phyloP scores from a whole-genome alignment of 176 grass and related monocot genomes.

The Triticum urartu region DNA sequence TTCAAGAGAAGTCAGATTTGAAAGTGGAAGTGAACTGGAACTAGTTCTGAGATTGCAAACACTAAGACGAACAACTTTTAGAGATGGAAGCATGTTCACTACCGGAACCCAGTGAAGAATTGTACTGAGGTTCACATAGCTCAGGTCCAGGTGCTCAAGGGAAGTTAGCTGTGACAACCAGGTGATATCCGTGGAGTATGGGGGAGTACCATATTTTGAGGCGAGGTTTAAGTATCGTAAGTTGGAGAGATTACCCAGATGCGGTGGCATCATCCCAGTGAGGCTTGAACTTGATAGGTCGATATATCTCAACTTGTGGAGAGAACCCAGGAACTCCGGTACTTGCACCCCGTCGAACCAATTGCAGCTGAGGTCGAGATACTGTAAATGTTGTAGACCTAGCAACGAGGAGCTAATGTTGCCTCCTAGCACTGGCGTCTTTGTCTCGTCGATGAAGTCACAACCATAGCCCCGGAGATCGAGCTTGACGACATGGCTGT shows the following conservation, averaged over 20 bases:
- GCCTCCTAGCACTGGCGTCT: background rate
- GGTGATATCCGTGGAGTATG: background rate
- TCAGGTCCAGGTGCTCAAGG: constrained; percentile 17
- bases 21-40: background rate
- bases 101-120: background rate
- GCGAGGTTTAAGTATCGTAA: constrained; percentile 15
- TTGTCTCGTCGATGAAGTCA: background rate
- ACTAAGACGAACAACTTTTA: fast-evolving
- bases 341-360: background rate
- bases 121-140: background rate
- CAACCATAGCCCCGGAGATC: background rate
- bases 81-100: constrained; percentile 20
- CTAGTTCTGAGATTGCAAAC: background rate
- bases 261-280: background rate
- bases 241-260: constrained; percentile 28
- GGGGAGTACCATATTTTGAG: too few species aligned
- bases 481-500: constrained; percentile 15
- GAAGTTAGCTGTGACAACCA: constrained; percentile 34
- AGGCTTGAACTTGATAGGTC: background rate
- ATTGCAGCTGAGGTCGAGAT: constrained; percentile 15
- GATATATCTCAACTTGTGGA: background rate
- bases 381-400: background rate
- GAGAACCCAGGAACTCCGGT: background rate
- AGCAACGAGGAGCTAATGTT: constrained; percentile 24
- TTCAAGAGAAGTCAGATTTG: background rate